These are phyloP conservation scores for Aquilaria malaccensis DNA, from an alignment of 345 rosid genomes.

Conservation along the genomic window DNA sequence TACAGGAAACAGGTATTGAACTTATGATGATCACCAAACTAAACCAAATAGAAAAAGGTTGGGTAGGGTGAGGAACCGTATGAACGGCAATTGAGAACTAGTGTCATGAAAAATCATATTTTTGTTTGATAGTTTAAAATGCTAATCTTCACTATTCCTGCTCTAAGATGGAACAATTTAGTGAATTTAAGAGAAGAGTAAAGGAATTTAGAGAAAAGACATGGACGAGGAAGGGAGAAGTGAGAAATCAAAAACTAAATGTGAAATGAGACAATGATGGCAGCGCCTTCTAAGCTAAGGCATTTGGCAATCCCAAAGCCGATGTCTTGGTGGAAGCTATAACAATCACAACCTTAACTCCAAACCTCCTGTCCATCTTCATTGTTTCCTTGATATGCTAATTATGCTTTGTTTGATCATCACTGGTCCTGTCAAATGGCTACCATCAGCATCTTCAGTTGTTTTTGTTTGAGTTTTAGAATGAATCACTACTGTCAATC, in stretches of 20 bases:
- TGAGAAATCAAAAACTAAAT: constrained; percentile 28
- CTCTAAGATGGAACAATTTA: no score
- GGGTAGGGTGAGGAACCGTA: no score
- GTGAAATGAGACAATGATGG: constrained; percentile 53
- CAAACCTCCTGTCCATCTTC: constrained; percentile 34
- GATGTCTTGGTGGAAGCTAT: constrained; percentile 91
- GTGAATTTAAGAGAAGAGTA: background rate
- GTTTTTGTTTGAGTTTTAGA: no score
- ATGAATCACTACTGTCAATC: no score
- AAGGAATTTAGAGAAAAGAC: background rate
- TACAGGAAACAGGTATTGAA: constrained; percentile 16
- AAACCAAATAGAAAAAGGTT: background rate
- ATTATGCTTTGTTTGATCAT: no score
- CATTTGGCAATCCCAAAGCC: constrained; percentile 67
- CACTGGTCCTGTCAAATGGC: no score
- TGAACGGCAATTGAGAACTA: no score
- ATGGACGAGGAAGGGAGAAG: no score
- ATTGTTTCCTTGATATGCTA: background rate
- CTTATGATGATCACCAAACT: background rate
- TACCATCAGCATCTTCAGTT: no score
- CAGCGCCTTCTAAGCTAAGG: constrained; percentile 65
- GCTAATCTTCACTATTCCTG: no score
- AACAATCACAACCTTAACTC: constrained; percentile 71
- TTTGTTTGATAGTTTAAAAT: no score
- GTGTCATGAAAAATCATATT: no score